Evolutionary conservation across 371 early-diverging fungal species (phyloP).

Genomic region (Dentiscutata heterogama): DNA sequence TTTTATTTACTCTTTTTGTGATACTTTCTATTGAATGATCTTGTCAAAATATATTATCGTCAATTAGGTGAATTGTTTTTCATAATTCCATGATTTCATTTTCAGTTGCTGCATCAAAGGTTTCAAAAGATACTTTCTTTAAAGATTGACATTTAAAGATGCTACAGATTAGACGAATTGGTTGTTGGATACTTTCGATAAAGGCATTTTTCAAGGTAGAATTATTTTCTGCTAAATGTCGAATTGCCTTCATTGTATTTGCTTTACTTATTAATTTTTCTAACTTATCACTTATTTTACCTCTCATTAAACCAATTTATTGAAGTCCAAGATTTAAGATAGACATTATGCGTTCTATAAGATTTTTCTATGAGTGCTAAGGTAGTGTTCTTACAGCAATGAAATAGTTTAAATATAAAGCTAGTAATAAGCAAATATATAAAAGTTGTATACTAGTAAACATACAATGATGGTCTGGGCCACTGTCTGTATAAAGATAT

Average conservation of each 20-base stretch:
- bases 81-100: neutral
- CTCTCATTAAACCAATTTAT: neutral
- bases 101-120: neutral
- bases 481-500: constrained; percentile 9
- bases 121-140: neutral
- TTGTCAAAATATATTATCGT: neutral
- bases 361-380: neutral
- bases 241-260: neutral
- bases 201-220: too few relatives aligned
- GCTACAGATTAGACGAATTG: neutral
- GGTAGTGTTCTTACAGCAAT: neutral
- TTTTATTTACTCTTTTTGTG: neutral
- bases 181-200: too few relatives aligned
- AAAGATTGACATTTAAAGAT: neutral
- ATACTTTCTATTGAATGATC: too few relatives aligned
- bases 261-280: neutral
- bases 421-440: neutral
- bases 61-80: neutral
- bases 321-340: constrained; percentile 2
- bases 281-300: neutral
- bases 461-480: neutral
- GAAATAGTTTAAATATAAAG: neutral
- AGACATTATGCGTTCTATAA: constrained; percentile 3
- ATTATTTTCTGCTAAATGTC: neutral
- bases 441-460: neutral